phyloP scores from a whole-genome alignment of 2,329 filamentous ascomycete species.

The Diaporthe sp. region DNA sequence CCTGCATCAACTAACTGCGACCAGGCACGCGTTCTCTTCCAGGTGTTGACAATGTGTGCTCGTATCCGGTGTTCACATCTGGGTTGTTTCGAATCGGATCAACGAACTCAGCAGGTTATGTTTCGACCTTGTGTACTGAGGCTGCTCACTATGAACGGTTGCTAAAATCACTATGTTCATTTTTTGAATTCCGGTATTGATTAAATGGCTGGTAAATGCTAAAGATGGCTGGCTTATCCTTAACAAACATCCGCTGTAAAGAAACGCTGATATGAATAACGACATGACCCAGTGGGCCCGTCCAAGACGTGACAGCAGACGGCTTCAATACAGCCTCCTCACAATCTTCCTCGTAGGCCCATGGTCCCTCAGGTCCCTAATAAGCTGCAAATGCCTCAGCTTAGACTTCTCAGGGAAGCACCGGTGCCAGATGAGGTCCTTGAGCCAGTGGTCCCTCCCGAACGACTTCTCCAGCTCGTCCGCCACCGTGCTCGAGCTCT shows the following conservation, averaged over 20 bases:
- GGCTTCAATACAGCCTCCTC: slow-evolving; percentile 25
- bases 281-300: accelerated
- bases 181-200: too few relatives aligned
- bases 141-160: too few relatives aligned
- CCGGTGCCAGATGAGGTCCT: slow-evolving; percentile 37
- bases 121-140: too few relatives aligned
- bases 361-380: slow-evolving; percentile 33
- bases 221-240: neutral
- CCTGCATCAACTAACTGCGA: too few relatives aligned
- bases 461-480: slow-evolving; percentile 38
- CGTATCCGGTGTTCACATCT: too few relatives aligned
- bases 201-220: neutral
- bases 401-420: slow-evolving; percentile 38
- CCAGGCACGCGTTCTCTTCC: too few relatives aligned
- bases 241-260: neutral
- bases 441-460: slow-evolving; percentile 36
- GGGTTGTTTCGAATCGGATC: too few relatives aligned
- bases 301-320: neutral
- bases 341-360: slow-evolving; percentile 36
- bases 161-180: too few relatives aligned
- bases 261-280: neutral
- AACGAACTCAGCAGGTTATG: too few relatives aligned
- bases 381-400: slow-evolving; percentile 37
- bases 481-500: slow-evolving; percentile 34
- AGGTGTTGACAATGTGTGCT: too few relatives aligned